Conservation (phyloP, 768 basidiomycete genomes). For the Gloeopeniophorella convolvens region DNA sequence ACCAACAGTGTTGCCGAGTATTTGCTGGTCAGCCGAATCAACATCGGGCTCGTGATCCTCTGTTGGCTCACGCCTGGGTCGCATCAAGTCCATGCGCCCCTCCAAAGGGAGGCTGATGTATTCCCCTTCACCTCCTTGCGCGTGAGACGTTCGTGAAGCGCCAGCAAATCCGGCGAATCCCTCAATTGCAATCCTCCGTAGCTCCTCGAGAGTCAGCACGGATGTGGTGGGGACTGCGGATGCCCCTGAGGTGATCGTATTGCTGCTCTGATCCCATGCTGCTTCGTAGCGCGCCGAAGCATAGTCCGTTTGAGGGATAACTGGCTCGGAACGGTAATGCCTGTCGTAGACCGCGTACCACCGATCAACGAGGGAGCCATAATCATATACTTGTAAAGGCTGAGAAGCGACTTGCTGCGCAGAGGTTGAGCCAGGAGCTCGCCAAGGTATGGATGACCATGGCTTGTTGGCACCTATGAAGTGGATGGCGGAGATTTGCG, state of each 20-base stretch:
- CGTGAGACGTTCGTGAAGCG: neutral
- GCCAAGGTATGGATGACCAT: slow-evolving; percentile 72
- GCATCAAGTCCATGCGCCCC: slow-evolving; percentile 84
- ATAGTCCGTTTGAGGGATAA: slow-evolving; percentile 42
- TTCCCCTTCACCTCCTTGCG: slow-evolving; percentile 48
- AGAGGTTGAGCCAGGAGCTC: slow-evolving; percentile 47
- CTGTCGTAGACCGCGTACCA: slow-evolving; percentile 92
- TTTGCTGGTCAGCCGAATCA: neutral
- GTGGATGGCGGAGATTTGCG: slow-evolving; percentile 80
- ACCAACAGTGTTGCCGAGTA: neutral
- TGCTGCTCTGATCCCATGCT: slow-evolving; percentile 58
- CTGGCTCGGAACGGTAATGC: slow-evolving; percentile 63
- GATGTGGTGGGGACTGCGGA: neutral
- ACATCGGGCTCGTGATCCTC: slow-evolving; percentile 8
- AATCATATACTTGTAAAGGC: slow-evolving; percentile 59
- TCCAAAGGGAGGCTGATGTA: slow-evolving; percentile 81
- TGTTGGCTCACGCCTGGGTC: slow-evolving; percentile 33
- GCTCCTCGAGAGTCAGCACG: slow-evolving; percentile 27
- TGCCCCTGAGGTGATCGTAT: slow-evolving; percentile 35
- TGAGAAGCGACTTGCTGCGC: slow-evolving; percentile 28
- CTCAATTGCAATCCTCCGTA: slow-evolving; percentile 55
- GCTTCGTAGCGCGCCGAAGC: slow-evolving; percentile 62
- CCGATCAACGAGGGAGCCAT: slow-evolving; percentile 73
- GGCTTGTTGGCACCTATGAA: slow-evolving; percentile 97
- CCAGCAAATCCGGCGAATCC: slow-evolving; percentile 36